These are phyloP conservation scores for Xylaria sp. DNA, from an alignment of 2,329 filamentous ascomycete genomes.

Conservation along the genomic window DNA sequence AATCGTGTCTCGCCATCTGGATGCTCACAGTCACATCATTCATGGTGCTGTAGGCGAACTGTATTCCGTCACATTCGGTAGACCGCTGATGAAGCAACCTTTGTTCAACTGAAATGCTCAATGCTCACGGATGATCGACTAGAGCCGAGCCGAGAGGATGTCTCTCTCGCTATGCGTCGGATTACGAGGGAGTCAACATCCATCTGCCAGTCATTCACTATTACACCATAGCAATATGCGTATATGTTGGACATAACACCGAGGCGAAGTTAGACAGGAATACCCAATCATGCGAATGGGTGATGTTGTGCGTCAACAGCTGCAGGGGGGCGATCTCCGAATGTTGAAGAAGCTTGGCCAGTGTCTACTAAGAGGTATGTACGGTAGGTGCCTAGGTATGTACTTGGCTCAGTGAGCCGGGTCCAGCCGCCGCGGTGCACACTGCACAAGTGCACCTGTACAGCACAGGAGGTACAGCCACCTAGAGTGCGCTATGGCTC, in stretches of 20 bases:
- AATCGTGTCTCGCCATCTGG: conserved; percentile 8
- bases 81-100: not conserved
- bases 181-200: not conserved
- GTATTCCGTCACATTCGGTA: not conserved
- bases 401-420: conserved; percentile 9
- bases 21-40: conserved; percentile 13
- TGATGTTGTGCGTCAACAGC: conserved; percentile 6
- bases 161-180: too few species aligned
- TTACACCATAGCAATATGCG: not conserved
- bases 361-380: not conserved
- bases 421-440: not conserved
- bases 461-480: too few species aligned
- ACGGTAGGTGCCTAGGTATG: not conserved
- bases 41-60: conserved; percentile 6
- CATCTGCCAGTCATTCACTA: not conserved
- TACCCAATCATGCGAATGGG: not conserved
- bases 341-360: not conserved
- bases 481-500: too few species aligned
- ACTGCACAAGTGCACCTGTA: too few species aligned
- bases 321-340: conserved; percentile 2
- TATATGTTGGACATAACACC: not conserved
- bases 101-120: not conserved
- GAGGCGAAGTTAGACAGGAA: not conserved
- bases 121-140: not conserved
- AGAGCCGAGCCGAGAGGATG: not conserved